Evolutionary conservation across 768 basidiomycete genomes (phyloP), one percentile per base, ranked within the genome.

Genomic region (Agrocybe praecox): DNA sequence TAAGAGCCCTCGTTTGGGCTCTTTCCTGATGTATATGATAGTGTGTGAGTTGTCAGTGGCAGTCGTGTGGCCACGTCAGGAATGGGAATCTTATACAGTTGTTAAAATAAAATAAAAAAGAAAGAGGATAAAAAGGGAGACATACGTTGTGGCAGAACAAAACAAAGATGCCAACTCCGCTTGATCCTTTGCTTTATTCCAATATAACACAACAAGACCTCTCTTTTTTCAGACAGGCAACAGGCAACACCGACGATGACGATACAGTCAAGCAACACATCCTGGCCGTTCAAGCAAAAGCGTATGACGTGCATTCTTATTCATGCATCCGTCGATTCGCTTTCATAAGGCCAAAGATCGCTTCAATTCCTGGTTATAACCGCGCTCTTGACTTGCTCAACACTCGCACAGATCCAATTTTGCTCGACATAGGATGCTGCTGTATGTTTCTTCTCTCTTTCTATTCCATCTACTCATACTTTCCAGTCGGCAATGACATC

Each of bases 341-440:
- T 1, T 78, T 78, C 51, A 62, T 68, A 9, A 66, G 72, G 43
- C 58, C 73, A 21, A 75, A 73, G 64, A 74, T 77, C 44, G 67
- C 70, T 12, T 66, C 66, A 12, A 53, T 72, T 6, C 76, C 72
- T 6, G 74, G 61, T 0, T 78, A 78, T 57, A 23, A 59, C 10
- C 64, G 66, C 12, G 69, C 69, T 3, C 65, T 76, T 1, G 47
- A 67, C 9, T 67, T 80, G 1, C 59, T 61, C 1, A 33, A 62
- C 19, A 48, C 63, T 1, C 60, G 65, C 10, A 63, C 67, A 23
- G 63, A 64, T 18, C 69, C 76, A 12, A 69, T 80, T 33, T 63
- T 78, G 1, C 66, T 80, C 11, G 79, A 80, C 55, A 63, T 78
- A n/a, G 79, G 75, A 6, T 80, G 79, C 56, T 77, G 76, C 57